Conservation (phyloP, 228 moss, liverwort and hornwort genomes). For the Sphagnum magellanicum region DNA sequence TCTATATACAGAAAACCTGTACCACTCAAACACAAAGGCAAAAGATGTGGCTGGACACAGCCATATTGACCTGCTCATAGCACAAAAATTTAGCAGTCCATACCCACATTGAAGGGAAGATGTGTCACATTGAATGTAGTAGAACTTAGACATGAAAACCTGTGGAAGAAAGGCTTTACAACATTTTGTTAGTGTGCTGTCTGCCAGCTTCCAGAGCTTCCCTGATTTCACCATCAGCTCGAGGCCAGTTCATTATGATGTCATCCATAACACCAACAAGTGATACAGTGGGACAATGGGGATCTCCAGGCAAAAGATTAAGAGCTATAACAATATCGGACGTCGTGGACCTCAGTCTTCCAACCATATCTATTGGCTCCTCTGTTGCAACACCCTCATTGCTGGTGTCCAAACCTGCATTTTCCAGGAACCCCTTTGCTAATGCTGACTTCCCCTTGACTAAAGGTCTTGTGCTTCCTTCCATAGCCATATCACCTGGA, state of each 20-base stretch:
- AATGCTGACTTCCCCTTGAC: constrained; percentile 11
- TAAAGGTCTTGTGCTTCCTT: too few relatives aligned
- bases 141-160: too few relatives aligned
- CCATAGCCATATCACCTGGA: too few relatives aligned
- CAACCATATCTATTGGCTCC: constrained; percentile 15
- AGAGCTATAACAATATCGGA: constrained; percentile 29
- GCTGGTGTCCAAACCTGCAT: constrained; percentile 14
- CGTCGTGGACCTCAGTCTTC: constrained; percentile 25
- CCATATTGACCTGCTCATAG: too few relatives aligned
- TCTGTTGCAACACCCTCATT: background rate
- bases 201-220: constrained; percentile 18
- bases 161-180: too few relatives aligned
- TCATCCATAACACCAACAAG: constrained; percentile 10
- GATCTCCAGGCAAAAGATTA: constrained; percentile 4
- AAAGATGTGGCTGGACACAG: too few relatives aligned
- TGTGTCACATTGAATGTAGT: too few relatives aligned
- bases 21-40: too few relatives aligned
- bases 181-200: background rate
- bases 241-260: constrained; percentile 31
- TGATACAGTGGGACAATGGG: constrained; percentile 5
- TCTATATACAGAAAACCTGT: too few relatives aligned
- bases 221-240: constrained; percentile 28
- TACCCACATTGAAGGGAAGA: too few relatives aligned
- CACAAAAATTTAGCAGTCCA: too few relatives aligned
- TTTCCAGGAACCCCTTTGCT: constrained; percentile 31